Evolutionary conservation across 331 rosid species (phyloP).

Genomic region (Stylosanthes scabra): DNA sequence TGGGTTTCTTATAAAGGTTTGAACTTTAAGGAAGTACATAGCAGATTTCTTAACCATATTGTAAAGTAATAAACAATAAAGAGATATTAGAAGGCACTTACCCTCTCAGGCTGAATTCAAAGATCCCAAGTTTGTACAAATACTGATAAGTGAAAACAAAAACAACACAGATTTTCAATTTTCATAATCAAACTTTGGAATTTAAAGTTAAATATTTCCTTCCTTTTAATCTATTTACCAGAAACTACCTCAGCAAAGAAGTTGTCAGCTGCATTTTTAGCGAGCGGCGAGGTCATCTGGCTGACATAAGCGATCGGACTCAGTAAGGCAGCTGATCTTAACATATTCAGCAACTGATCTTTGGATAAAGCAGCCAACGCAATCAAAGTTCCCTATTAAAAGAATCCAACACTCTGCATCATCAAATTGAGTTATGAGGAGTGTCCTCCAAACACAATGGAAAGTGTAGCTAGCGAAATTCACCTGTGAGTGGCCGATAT

Average conservation of each 20-base stretch:
- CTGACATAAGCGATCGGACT: constrained; percentile 88
- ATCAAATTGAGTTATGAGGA: constrained; percentile 9
- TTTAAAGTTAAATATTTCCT: neutral
- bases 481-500: constrained; percentile 96
- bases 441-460: constrained; percentile 10
- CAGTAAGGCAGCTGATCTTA: constrained; percentile 87
- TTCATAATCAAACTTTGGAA: constrained; percentile 28
- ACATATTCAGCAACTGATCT: constrained; percentile 54
- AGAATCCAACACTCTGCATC: constrained; percentile 30
- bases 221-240: neutral
- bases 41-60: constrained; percentile 26
- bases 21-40: neutral
- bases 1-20: neutral
- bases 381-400: constrained; percentile 80
- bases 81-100: constrained; percentile 45
- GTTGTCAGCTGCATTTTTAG: constrained; percentile 74
- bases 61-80: constrained; percentile 9
- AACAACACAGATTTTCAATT: constrained; percentile 35
- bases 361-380: constrained; percentile 85
- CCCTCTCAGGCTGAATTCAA: constrained; percentile 73
- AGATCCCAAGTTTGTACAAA: constrained; percentile 63
- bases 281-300: constrained; percentile 78
- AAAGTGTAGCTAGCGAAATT: constrained; percentile 16
- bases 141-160: constrained; percentile 51
- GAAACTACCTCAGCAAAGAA: constrained; percentile 74